Conservation (phyloP, 164 flowering plant species). For the Sedum album region DNA sequence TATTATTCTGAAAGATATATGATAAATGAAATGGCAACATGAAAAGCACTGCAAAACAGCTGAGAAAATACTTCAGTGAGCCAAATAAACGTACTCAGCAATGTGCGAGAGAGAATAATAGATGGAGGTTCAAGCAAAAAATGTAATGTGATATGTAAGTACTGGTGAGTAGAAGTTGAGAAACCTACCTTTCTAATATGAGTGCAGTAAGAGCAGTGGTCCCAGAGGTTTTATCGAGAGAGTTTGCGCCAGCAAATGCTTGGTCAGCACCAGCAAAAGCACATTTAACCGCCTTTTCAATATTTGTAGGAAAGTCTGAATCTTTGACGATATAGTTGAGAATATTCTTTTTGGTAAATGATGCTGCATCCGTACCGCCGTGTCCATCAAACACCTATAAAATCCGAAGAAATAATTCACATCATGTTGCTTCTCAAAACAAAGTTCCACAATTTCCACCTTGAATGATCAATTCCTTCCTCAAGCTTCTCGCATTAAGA, state of each 20-base stretch:
- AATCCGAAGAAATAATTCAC: background rate
- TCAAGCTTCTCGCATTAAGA: background rate
- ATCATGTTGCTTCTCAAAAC: background rate
- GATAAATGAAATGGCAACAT: no score
- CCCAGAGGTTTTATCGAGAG: constrained; percentile 35
- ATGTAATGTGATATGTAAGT: background rate
- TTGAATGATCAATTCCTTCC: background rate
- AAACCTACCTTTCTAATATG: constrained; percentile 28
- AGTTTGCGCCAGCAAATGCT: constrained; percentile 28
- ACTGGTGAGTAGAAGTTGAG: background rate
- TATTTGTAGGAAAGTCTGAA: constrained; percentile 29
- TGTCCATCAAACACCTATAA: constrained; percentile 61
- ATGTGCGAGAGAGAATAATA: background rate
- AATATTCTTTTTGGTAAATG: constrained; percentile 34
- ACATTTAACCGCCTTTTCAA: constrained; percentile 31
- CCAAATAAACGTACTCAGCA: no score
- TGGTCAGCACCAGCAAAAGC: constrained; percentile 38
- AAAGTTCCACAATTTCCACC: background rate
- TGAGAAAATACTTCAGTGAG: no score
- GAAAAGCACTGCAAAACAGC: no score
- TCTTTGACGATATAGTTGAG: constrained; percentile 37
- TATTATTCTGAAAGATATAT: no score
- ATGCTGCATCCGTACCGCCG: constrained; percentile 52
- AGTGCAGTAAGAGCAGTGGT: constrained; percentile 43
- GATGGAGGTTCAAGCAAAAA: background rate